These are phyloP conservation scores for Pedinophyceae sp. DNA, from an alignment of 139 green algal genomes.

Conservation along the genomic window DNA sequence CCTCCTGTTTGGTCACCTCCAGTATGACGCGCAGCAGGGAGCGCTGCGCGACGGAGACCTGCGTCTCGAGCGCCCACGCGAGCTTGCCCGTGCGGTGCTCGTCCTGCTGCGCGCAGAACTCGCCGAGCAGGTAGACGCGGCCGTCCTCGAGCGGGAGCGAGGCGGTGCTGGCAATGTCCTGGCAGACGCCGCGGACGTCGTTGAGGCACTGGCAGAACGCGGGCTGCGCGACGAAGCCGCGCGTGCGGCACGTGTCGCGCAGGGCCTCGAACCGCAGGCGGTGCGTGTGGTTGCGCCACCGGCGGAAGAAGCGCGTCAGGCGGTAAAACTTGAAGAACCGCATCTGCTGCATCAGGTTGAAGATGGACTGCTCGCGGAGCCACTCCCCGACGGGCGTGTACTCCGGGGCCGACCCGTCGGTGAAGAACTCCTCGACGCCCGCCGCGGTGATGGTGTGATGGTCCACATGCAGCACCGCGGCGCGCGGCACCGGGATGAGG, in stretches of 20 bases:
- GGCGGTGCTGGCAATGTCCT: constrained; percentile 8
- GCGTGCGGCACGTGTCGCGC: constrained; percentile 5
- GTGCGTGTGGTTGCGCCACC: constrained; percentile 1
- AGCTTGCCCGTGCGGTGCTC: constrained; percentile 4
- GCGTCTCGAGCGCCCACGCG: not conserved
- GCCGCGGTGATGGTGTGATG: not conserved
- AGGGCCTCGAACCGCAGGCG: not conserved
- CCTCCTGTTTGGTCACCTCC: constrained; percentile 4
- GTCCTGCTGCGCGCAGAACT: constrained; percentile 16
- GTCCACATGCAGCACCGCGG: not conserved
- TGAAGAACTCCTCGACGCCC: not conserved
- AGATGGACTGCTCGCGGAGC: constrained; percentile 22
- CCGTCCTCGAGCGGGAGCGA: constrained; percentile 6
- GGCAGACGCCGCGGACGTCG: constrained; percentile 11
- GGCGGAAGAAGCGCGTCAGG: constrained; percentile 17
- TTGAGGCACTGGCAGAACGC: constrained; percentile 14
- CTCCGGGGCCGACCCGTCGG: not conserved
- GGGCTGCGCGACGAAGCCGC: constrained; percentile 20
- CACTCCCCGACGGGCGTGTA: constrained; percentile 12
- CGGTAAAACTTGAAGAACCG: constrained; percentile 23
- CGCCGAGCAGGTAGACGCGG: constrained; percentile 16
- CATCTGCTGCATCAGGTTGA: constrained; percentile 19
- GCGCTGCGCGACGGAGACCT: not conserved
- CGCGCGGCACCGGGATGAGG: not conserved
- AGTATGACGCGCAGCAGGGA: constrained; percentile 5